These are phyloP conservation scores for Wickerhamiella shivajii DNA, from an alignment of 805 yeast genomes.

Conservation along the genomic window DNA sequence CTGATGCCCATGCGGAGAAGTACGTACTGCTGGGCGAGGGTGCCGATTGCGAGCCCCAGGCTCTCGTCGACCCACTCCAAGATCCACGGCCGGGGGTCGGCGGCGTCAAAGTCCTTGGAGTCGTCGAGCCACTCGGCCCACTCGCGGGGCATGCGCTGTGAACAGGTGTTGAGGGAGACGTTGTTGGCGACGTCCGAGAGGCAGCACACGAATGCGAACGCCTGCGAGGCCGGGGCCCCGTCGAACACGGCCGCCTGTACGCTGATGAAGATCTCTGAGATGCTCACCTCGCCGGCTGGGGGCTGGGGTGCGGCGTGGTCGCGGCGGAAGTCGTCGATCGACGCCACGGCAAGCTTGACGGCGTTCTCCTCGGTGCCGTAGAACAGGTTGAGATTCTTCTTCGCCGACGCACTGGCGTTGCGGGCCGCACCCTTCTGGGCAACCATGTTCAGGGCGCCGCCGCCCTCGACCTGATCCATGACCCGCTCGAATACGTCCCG, in stretches of 20 bases:
- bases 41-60: constrained; percentile 64
- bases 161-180: constrained; percentile 55
- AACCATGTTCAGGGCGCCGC: constrained; percentile 40
- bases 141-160: constrained; percentile 78
- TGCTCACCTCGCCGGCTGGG: constrained; percentile 12
- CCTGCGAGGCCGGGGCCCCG: constrained; percentile 4
- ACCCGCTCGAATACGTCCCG: constrained; percentile 39
- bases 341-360: constrained; percentile 77
- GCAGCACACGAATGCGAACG: constrained; percentile 63
- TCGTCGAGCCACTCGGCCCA: constrained; percentile 89
- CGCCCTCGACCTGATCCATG: constrained; percentile 59
- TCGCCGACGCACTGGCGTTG: constrained; percentile 25
- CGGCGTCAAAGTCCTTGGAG: constrained; percentile 28
- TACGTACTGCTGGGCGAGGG: constrained; percentile 80
- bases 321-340: constrained; percentile 54
- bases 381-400: constrained; percentile 50
- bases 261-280: constrained; percentile 54
- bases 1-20: constrained; percentile 69
- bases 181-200: constrained; percentile 68
- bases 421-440: constrained; percentile 34
- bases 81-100: constrained; percentile 76
- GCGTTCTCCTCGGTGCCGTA: constrained; percentile 70
- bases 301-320: constrained; percentile 19
- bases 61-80: constrained; percentile 69
- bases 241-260: constrained; percentile 39